phyloP scores from a whole-genome alignment of 2,329 filamentous ascomycete species.

The Verticillium albo-atrum region DNA sequence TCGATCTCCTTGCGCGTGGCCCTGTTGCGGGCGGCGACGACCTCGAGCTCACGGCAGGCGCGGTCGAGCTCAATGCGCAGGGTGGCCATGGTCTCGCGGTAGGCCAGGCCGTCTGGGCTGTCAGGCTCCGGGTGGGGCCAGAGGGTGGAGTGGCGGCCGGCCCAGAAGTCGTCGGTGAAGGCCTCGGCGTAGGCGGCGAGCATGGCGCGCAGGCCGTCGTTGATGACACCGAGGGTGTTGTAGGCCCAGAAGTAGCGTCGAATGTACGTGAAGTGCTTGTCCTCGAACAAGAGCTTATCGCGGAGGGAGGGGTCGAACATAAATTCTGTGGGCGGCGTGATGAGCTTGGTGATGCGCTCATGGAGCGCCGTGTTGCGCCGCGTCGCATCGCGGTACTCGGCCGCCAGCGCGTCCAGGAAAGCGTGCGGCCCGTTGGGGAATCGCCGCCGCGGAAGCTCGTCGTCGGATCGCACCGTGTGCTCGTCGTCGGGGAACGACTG shows the following conservation, averaged over 20 bases:
- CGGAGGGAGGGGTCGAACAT: conserved; percentile 53
- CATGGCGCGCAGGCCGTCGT: conserved; percentile 55
- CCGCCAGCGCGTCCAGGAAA: conserved; percentile 52
- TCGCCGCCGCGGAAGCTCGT: conserved; percentile 41
- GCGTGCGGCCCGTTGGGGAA: conserved; percentile 59
- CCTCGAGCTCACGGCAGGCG: conserved; percentile 43
- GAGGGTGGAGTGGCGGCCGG: conserved; percentile 46
- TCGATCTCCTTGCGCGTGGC: conserved; percentile 50
- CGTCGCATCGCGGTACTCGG: conserved; percentile 57
- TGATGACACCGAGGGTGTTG: conserved; percentile 56
- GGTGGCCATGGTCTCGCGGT: conserved; percentile 40
- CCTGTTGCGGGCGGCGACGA: conserved; percentile 46
- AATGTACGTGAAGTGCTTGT: conserved; percentile 56
- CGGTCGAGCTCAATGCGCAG: conserved; percentile 45
- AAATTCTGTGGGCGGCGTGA: conserved; percentile 55
- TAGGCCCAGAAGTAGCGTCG: conserved; percentile 60
- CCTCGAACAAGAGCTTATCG: conserved; percentile 57
- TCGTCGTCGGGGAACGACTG: conserved; percentile 58
- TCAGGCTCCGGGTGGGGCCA: conserved; percentile 49
- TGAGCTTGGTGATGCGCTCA: conserved; percentile 51
- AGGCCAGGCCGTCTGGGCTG: conserved; percentile 39
- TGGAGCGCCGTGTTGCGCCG: conserved; percentile 55
- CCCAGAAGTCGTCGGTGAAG: conserved; percentile 56
- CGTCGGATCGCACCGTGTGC: conserved; percentile 50
- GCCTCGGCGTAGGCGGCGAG: conserved; percentile 51